phyloP scores from a whole-genome alignment of 306 rosid genomes.

The Sicyos edulis region DNA sequence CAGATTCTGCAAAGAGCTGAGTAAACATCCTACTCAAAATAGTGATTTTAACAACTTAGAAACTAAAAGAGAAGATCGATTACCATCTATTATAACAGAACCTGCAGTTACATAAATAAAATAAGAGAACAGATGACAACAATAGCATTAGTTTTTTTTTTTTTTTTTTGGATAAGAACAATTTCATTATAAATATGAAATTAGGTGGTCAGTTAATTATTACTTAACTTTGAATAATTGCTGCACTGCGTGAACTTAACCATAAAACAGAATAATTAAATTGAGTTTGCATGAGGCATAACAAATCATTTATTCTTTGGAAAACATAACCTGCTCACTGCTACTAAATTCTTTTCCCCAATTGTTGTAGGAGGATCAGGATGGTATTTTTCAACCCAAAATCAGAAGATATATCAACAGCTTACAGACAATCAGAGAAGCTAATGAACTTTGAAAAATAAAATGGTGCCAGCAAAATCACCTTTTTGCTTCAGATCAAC shows the following conservation, averaged over 20 bases:
- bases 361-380: background rate
- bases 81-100: background rate
- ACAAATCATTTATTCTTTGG: background rate
- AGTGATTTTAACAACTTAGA: conserved; percentile 4
- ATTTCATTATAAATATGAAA: no score
- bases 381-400: background rate
- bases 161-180: no score
- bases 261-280: background rate
- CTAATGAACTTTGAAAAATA: background rate
- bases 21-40: conserved; percentile 25
- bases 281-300: background rate
- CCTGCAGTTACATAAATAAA: background rate
- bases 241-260: background rate
- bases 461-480: conserved; percentile 14
- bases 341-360: background rate
- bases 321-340: background rate
- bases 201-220: no score
- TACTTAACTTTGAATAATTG: background rate
- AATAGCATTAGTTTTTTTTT: background rate
- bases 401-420: conserved; percentile 3
- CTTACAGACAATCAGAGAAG: background rate
- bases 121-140: background rate
- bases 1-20: conserved; percentile 39
- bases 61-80: background rate
- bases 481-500: conserved; percentile 41